Percentiles rank a stretch among this genome's conserved stretches.
Evolutionary conservation across 805 yeast genomes (phyloP).

Genomic region (Tetrapisispora taiwanensis): DNA sequence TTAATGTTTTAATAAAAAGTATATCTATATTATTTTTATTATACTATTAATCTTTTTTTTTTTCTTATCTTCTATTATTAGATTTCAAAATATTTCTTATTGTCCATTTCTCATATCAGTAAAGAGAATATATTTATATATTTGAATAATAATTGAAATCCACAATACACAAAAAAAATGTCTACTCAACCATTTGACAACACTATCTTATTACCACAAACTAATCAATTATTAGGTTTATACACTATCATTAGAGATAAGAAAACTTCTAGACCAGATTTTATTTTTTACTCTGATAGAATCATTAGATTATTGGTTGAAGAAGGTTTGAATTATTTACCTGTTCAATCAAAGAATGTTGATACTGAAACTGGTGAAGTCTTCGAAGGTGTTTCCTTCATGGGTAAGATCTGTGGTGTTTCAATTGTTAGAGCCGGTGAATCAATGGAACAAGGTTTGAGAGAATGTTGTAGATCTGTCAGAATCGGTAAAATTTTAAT

Average conservation of each 20-base stretch:
- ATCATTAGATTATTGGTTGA: constrained; percentile 89
- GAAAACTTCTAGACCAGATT: constrained; percentile 76
- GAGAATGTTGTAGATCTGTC: constrained; percentile 95
- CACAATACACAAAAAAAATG: constrained; percentile 1
- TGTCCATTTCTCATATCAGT: too few relatives aligned
- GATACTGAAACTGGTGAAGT: constrained; percentile 66
- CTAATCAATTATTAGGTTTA: constrained; percentile 79
- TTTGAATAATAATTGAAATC: too few relatives aligned
- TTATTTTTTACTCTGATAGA: constrained; percentile 90
- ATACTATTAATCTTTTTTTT: background rate
- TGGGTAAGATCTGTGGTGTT: constrained; percentile 95
- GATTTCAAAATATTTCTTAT: too few relatives aligned
- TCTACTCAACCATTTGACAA: constrained; percentile 31
- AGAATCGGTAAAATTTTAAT: constrained; percentile 93
- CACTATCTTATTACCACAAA: constrained; percentile 69
- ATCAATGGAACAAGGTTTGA: constrained; percentile 95
- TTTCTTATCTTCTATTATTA: too few relatives aligned
- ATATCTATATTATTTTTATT: too few relatives aligned
- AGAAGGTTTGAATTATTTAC: constrained; percentile 88
- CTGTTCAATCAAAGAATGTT: constrained; percentile 61
- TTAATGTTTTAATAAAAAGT: too few relatives aligned
- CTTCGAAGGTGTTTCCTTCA: constrained; percentile 68
- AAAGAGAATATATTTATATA: too few relatives aligned
- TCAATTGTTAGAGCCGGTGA: constrained; percentile 98
- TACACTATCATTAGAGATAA: constrained; percentile 85